Evolutionary conservation across 176 grass and related monocot species (phyloP).

Genomic region (Raddia guianensis): DNA sequence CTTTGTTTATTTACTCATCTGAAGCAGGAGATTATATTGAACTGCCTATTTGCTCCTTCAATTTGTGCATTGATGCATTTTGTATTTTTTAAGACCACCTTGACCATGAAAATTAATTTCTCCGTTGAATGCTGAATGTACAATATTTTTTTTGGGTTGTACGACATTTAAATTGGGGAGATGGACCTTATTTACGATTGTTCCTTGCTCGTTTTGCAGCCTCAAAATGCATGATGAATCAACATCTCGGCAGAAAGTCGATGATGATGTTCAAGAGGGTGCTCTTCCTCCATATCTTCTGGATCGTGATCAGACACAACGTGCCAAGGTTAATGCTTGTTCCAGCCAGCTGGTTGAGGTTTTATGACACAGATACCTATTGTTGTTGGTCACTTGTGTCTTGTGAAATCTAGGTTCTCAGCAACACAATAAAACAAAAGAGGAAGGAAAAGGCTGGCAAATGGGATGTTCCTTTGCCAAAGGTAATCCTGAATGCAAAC

Average conservation of each 20-base stretch:
- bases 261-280: constrained; percentile 73
- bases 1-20: not conserved
- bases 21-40: not conserved
- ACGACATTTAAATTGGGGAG: not conserved
- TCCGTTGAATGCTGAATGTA: not conserved
- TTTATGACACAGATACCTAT: not conserved
- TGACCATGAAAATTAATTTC: not conserved
- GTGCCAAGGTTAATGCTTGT: constrained; percentile 64
- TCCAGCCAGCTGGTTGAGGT: not conserved
- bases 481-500: constrained; percentile 44
- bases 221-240: constrained; percentile 95
- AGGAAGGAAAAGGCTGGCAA: constrained; percentile 89
- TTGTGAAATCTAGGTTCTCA: constrained; percentile 59
- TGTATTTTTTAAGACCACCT: not conserved
- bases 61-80: not conserved
- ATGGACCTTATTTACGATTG: not conserved
- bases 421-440: constrained; percentile 96
- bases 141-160: not conserved
- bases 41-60: not conserved
- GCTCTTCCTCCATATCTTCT: constrained; percentile 81
- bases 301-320: constrained; percentile 75
- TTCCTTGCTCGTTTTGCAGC: constrained; percentile 33
- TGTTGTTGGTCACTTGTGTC: not conserved
- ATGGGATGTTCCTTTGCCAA: constrained; percentile 93
- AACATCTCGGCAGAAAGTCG: constrained; percentile 69